Percentiles rank a stretch among this genome's conserved stretches.
Conservation (phyloP, 345 rosid genomes). For the Gossypium ekmanianum region DNA sequence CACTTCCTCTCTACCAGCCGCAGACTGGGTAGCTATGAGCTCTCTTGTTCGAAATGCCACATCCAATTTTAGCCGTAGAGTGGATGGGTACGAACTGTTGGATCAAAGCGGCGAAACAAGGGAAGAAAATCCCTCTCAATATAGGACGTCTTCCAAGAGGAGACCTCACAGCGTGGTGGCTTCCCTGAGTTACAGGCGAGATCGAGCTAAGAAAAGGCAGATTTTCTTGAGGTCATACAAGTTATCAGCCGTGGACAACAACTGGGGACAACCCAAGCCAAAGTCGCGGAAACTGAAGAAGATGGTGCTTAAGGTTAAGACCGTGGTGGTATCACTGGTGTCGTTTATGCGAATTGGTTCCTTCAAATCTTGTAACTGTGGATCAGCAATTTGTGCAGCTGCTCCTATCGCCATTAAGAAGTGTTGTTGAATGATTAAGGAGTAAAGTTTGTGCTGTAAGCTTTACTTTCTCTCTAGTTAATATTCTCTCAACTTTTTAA, state of each 20-base stretch:
- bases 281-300: constrained; percentile 27
- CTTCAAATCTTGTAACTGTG: constrained; percentile 26
- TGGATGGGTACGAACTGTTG: constrained; percentile 23
- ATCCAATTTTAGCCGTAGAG: constrained; percentile 14
- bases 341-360: constrained; percentile 24
- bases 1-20: background rate
- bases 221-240: constrained; percentile 44
- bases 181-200: constrained; percentile 29
- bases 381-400: constrained; percentile 29
- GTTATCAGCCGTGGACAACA: constrained; percentile 25
- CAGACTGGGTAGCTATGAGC: constrained; percentile 5
- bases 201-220: constrained; percentile 45
- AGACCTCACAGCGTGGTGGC: constrained; percentile 14
- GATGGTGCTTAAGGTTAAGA: constrained; percentile 32
- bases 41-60: constrained; percentile 16
- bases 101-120: constrained; percentile 10
- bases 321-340: constrained; percentile 25
- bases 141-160: constrained; percentile 19
- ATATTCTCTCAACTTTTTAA: background rate
- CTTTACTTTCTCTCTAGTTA: background rate
- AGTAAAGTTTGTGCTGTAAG: background rate
- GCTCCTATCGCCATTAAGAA: constrained; percentile 10
- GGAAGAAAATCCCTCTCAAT: background rate
- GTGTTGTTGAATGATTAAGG: constrained; percentile 1
- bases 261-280: constrained; percentile 14